Conservation (phyloP, 164 flowering plant species). For the Vitis riparia region DNA sequence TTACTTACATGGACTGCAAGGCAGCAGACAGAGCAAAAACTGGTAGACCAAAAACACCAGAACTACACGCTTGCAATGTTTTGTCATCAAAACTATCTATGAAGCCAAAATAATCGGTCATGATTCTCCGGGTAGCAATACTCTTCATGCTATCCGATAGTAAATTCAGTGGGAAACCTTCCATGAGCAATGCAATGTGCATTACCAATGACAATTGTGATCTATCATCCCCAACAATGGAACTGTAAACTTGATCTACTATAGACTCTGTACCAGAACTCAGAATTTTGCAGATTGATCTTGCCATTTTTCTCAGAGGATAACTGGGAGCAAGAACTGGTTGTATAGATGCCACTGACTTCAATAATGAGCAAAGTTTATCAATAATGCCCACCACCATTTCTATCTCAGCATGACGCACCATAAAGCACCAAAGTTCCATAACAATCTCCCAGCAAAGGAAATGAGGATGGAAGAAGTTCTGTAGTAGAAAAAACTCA, state of each 20-base stretch:
- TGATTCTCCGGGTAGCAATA: constrained; percentile 42
- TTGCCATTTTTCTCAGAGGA: constrained; percentile 69
- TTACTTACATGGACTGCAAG: constrained; percentile 67
- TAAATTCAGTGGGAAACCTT: constrained; percentile 72
- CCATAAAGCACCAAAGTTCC: constrained; percentile 83
- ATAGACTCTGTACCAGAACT: constrained; percentile 35
- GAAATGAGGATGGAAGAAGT: constrained; percentile 81
- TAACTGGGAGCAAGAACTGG: constrained; percentile 38
- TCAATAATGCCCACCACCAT: constrained; percentile 43
- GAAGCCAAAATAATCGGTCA: constrained; percentile 48
- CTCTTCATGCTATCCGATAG: constrained; percentile 55
- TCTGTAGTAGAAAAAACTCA: constrained; percentile 63
- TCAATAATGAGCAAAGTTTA: constrained; percentile 55
- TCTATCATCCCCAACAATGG: constrained; percentile 30
- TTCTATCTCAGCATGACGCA: constrained; percentile 64
- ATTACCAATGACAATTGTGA: constrained; percentile 39
- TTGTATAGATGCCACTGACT: constrained; percentile 38
- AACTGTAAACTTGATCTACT: constrained; percentile 48
- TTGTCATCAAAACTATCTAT: constrained; percentile 46
- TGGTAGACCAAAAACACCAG: constrained; percentile 44
- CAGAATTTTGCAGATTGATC: constrained; percentile 59
- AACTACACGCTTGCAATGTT: constrained; percentile 21
- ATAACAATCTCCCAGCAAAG: constrained; percentile 72
- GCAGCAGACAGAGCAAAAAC: constrained; percentile 62
- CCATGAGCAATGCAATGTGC: constrained; percentile 61